Percentiles rank a stretch among this genome's conserved stretches.
These are phyloP conservation scores for Podospora pseudocomata DNA, from an alignment of 495 filamentous ascomycete species.

Conservation along the genomic window DNA sequence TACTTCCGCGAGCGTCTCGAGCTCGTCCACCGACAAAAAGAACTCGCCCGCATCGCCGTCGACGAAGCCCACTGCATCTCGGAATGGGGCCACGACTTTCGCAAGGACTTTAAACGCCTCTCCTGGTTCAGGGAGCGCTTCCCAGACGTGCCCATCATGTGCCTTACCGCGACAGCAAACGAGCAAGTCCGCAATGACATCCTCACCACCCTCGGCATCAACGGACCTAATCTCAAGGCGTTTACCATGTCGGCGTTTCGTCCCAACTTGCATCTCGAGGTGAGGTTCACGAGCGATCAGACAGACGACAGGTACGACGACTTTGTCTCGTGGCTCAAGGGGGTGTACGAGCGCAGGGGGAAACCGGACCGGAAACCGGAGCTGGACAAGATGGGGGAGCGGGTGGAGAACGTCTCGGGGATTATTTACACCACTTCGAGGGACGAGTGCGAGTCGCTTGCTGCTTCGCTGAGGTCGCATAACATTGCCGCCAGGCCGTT, in stretches of 20 bases:
- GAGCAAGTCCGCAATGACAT: constrained; percentile 74
- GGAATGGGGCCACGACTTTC: constrained; percentile 98
- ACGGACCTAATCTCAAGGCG: constrained; percentile 53
- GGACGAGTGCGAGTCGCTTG: constrained; percentile 70
- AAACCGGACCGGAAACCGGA: constrained; percentile 45
- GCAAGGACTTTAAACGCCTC: constrained; percentile 85
- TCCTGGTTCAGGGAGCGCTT: constrained; percentile 79
- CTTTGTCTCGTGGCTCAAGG: constrained; percentile 69
- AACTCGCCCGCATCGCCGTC: constrained; percentile 80
- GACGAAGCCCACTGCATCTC: constrained; percentile 97
- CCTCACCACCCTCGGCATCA: constrained; percentile 61
- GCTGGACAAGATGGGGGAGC: constrained; percentile 47
- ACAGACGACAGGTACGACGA: constrained; percentile 64
- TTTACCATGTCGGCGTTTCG: constrained; percentile 79
- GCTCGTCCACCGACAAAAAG: constrained; percentile 72
- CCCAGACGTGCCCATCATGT: constrained; percentile 82
- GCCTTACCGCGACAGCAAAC: constrained; percentile 88
- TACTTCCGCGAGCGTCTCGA: constrained; percentile 70
- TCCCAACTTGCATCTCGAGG: constrained; percentile 86
- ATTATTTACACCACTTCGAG: constrained; percentile 88
- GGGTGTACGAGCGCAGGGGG: constrained; percentile 61
- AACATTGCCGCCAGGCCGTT: constrained; percentile 68
- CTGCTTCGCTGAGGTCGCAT: constrained; percentile 56
- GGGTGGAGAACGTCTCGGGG: constrained; percentile 65
- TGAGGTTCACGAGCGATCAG: constrained; percentile 78